Evolutionary conservation across 2,329 filamentous ascomycete species (phyloP), one percentile per base, ranked within the genome.

Genomic region (Nectriaceae sp.): DNA sequence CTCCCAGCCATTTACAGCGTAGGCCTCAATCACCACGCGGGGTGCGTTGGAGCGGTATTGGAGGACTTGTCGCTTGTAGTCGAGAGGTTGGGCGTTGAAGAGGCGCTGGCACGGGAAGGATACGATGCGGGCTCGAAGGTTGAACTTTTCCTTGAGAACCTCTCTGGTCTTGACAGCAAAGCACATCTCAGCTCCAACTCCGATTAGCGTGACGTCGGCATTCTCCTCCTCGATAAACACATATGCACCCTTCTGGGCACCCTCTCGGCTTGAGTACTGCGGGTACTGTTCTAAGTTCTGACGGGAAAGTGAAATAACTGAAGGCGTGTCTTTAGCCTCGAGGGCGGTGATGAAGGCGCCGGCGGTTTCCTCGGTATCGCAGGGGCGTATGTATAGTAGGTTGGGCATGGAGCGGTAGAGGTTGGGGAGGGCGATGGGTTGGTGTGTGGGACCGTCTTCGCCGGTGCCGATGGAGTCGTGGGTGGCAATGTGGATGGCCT

Each of bases 321-420:
- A 71, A 2, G 77, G 71, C 0, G 68, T 71, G 40, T 71, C 59
- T 39, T 50, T 63, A 19, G 65, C 64, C 29, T 71, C 67, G 35
- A 82, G 63, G 8, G 79, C 79, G 3, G 69, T 60, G 26, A 73
- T 73, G 65, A 74, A 83, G 3, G 80, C 82, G 11, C 80, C 80
- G 2, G 75, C 74, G 0, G 71, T 74, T 62, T 86, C 82, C 56
- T 85, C 80, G 40, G 71, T 75, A 52, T 85, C 82, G 40, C 74
- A 73, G 0, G 82, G 82, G 1, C 82, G 77, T 46, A 85, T 81
- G 60, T 84, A 84, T 1, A 79, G 66, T 1, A 85, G 53, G 49
- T 84, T 84, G 0, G 82, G 82, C 81, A 85, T 85, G 20, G 81
- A 76, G 4, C 83, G 77, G 61, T 81, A 85, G 3, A 85, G 68